Evolutionary conservation across 805 yeast species (phyloP).

Genomic region (Phaffomyces antillensis): DNA sequence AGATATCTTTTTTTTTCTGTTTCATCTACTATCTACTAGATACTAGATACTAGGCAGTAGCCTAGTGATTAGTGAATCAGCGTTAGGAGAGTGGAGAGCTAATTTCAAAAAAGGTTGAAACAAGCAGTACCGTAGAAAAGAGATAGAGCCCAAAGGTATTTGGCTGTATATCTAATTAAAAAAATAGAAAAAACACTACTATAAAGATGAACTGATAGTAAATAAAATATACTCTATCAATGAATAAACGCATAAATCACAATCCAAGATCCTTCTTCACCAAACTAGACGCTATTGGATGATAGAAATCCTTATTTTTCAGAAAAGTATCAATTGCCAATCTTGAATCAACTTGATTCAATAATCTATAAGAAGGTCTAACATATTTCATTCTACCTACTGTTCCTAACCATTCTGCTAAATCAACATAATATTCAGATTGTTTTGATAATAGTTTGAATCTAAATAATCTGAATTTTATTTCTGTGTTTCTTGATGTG

Average conservation of each 20-base stretch:
- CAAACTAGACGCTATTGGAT: constrained; percentile 77
- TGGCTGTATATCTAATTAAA: too few species aligned
- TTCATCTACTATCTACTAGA: too few species aligned
- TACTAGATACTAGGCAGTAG: too few species aligned
- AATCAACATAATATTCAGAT: constrained; percentile 35
- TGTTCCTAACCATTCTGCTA: constrained; percentile 82
- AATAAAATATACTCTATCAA: too few species aligned
- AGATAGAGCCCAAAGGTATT: too few species aligned
- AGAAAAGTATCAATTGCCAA: constrained; percentile 63
- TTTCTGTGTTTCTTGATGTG: constrained; percentile 67
- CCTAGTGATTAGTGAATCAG: too few species aligned
- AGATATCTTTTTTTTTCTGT: too few species aligned
- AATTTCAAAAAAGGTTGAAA: too few species aligned
- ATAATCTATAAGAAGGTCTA: constrained; percentile 71
- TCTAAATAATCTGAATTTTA: constrained; percentile 69
- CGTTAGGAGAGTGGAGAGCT: too few species aligned
- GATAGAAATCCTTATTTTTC: constrained; percentile 54
- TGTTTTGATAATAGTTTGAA: constrained; percentile 54
- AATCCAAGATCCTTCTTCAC: constrained; percentile 76
- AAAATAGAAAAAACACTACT: too few species aligned
- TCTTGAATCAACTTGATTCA: constrained; percentile 55
- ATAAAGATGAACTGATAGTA: too few species aligned
- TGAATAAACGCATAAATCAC: constrained; percentile 1
- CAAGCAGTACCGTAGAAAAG: too few species aligned
- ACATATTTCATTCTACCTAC: constrained; percentile 95